Base-by-base conservation (phyloP, 768 basidiomycete genomes). In the Trametes elegans region DNA sequence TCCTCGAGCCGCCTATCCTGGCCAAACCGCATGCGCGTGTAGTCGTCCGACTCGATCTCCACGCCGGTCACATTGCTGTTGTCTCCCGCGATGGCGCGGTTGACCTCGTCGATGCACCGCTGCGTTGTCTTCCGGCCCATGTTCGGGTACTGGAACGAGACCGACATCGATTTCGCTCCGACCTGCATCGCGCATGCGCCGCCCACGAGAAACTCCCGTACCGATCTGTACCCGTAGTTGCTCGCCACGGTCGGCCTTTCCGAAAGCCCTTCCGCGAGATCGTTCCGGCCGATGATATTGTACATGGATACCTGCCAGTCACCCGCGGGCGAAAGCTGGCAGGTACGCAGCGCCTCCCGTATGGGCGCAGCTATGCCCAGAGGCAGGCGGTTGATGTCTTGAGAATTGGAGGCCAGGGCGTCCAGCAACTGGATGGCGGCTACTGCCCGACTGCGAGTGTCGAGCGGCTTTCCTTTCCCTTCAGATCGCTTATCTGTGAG, bases 1-100 rank as follows among this genome's bases (percentile, higher is more conserved):
- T 99, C 97, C 40, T 94, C 90, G 28, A 99, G 68, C 32, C 96
- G 79, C 18, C 88, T 80, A 71, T 99, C 97, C 58, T 90, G 84
- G 7, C 90, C 90, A 64, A 98, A 98, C 3, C 96, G 83, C 44
- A 94, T 88, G 47, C 84, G 83, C 0, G 89, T 82, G 71, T 90
- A 88, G 44, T 88, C 85, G 42, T 86, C 81, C 32, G 85, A 69
- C 45, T 84, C 82, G 5, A 91, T 71, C 51, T 91, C 89, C 8
- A 89, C 85, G 0, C 89, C 89, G 6, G 88, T 79, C 13, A 83
- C 76, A 4, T 76, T 72, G 47, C 82, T 79, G 1, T 81, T 66
- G 61, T 88, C 84, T 36, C 81, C 84, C 5, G 70, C 66, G 31
- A 78, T 80, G 8, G 81, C 74, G 24, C 57, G 61, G 8, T 57